A percentile compares a stretch with the other conserved stretches of the same genome.
Conservation (phyloP, 805 yeast genomes). For the Saccharomyces kudriavzevii region DNA sequence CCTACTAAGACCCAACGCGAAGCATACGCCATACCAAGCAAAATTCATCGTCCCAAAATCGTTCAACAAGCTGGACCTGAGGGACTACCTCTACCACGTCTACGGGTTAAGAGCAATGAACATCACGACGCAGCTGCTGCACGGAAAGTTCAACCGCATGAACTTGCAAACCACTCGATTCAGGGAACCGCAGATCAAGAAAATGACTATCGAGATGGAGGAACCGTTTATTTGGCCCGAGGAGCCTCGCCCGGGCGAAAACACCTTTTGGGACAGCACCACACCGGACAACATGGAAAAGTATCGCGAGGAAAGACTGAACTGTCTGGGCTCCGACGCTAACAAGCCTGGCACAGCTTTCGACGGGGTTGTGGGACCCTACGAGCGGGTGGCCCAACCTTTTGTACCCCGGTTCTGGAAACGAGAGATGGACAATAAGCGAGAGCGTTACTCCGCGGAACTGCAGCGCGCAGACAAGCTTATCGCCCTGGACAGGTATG, state of each 20-base stretch:
- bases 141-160: conserved; percentile 59
- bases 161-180: conserved; percentile 55
- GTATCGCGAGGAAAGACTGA: conserved; percentile 41
- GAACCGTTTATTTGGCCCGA: conserved; percentile 97
- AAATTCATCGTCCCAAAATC: conserved; percentile 89
- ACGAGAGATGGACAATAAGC: conserved; percentile 40
- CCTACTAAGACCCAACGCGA: conserved; percentile 84
- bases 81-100: conserved; percentile 86
- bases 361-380: conserved; percentile 56
- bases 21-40: conserved; percentile 94
- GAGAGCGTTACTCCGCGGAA: conserved; percentile 21
- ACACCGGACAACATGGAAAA: conserved; percentile 40
- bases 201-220: conserved; percentile 94
- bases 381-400: conserved; percentile 54
- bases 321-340: conserved; percentile 55
- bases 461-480: conserved; percentile 11
- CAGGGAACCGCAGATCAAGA: conserved; percentile 75
- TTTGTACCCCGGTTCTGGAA: conserved; percentile 47
- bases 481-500: conserved; percentile 10
- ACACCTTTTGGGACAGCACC: conserved; percentile 35
- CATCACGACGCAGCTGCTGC: conserved; percentile 77
- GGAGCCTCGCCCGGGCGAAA: conserved; percentile 34
- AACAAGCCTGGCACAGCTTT: conserved; percentile 62
- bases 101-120: conserved; percentile 87
- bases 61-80: conserved; percentile 86